A percentile compares a stretch with the other conserved stretches of the same genome.
Evolutionary conservation across 257 asterid genomes (phyloP).

Genomic region (Solanum appendiculatum): DNA sequence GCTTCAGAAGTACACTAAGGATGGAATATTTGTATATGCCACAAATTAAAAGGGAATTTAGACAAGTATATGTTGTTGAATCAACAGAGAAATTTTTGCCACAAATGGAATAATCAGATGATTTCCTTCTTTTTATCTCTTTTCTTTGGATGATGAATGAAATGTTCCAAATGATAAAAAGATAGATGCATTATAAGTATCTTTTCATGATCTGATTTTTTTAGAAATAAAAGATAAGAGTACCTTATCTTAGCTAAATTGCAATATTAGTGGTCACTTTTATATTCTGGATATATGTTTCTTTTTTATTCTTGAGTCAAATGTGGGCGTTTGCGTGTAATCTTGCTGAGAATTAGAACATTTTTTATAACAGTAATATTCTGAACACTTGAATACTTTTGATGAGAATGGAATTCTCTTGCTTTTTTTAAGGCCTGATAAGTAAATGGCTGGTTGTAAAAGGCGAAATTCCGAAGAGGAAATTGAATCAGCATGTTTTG

Average conservation of each 20-base stretch:
- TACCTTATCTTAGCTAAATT: not conserved
- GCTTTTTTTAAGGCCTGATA: not conserved
- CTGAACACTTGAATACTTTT: not conserved
- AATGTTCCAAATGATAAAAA: not conserved
- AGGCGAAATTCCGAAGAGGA: not conserved
- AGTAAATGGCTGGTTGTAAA: not conserved
- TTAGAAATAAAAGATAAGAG: not conserved
- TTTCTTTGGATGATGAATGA: not conserved
- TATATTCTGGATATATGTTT: not conserved
- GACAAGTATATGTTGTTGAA: not conserved
- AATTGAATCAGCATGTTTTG: not conserved
- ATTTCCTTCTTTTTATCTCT: not conserved
- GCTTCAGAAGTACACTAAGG: not conserved
- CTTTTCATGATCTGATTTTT: not conserved
- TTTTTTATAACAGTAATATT: not conserved
- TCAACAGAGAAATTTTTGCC: not conserved
- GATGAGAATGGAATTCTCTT: not conserved
- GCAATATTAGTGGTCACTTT: not conserved
- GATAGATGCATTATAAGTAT: not conserved
- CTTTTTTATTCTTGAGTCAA: not conserved
- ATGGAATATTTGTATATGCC: not conserved
- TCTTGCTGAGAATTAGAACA: not conserved
- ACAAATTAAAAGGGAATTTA: not conserved
- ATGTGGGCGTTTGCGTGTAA: not conserved
- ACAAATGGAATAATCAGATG: not conserved